Conservation (phyloP, 495 filamentous ascomycete genomes). For the Podospora comata region DNA sequence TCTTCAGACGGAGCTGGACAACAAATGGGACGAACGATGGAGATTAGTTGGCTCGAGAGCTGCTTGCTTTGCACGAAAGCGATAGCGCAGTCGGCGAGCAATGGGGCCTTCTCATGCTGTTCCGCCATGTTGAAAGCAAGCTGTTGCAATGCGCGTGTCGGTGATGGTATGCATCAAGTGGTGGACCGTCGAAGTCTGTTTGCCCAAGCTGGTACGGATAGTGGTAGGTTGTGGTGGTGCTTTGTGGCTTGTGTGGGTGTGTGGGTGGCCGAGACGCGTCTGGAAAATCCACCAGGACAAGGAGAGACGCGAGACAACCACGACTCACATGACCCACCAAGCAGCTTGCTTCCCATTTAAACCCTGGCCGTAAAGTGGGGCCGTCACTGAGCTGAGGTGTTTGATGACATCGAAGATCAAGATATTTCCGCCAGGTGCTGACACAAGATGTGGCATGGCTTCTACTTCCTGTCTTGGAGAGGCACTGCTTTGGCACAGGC, state of each 20-base stretch:
- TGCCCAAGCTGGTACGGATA: not conserved
- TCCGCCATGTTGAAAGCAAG: conserved; percentile 40
- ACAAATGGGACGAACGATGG: conserved; percentile 39
- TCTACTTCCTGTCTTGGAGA: too few species aligned
- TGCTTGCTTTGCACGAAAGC: conserved; percentile 46
- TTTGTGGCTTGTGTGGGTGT: conserved; percentile 8
- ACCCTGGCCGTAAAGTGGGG: conserved; percentile 4
- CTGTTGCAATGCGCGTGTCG: conserved; percentile 20
- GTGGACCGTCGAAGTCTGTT: not conserved
- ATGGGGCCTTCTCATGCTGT: conserved; percentile 18
- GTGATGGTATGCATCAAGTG: not conserved
- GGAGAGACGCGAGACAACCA: conserved; percentile 30
- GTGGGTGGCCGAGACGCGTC: conserved; percentile 22
- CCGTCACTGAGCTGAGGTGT: not conserved
- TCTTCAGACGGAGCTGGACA: not conserved
- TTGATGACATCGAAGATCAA: too few species aligned
- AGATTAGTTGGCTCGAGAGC: conserved; percentile 39
- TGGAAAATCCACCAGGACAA: conserved; percentile 16
- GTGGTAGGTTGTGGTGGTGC: not conserved
- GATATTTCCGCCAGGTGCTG: too few species aligned
- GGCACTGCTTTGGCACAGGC: too few species aligned
- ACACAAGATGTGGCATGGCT: too few species aligned
- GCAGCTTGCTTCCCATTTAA: conserved; percentile 13
- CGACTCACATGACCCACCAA: conserved; percentile 29
- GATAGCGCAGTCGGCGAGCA: conserved; percentile 43